Percentiles rank a stretch among this genome's conserved stretches.
These are phyloP conservation scores for Pyrus betulifolia DNA, from an alignment of 306 rosid genomes.

Conservation along the genomic window DNA sequence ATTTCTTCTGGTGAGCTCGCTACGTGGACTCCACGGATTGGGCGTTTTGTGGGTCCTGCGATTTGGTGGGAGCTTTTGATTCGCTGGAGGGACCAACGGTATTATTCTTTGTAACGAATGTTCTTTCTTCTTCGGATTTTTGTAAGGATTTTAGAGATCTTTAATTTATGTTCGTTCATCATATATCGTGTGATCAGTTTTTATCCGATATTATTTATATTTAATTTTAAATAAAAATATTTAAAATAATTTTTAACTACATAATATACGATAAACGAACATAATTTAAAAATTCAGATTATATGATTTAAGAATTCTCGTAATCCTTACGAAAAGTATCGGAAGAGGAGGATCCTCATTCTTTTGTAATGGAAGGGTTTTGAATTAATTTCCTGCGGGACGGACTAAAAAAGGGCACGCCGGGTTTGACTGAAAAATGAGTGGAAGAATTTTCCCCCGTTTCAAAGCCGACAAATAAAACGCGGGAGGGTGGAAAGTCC, in stretches of 20 bases:
- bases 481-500: background rate
- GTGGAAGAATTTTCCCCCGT: background rate
- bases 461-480: background rate
- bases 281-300: too few species aligned
- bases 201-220: too few species aligned
- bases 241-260: too few species aligned
- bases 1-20: background rate
- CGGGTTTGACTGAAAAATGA: background rate
- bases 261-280: accelerated
- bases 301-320: too few species aligned
- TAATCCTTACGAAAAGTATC: too few species aligned
- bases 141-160: too few species aligned
- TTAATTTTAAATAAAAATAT: too few species aligned
- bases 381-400: background rate
- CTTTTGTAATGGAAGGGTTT: background rate
- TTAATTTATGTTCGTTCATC: accelerated
- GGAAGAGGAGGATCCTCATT: too few species aligned
- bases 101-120: too few species aligned
- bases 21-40: background rate
- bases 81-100: background rate
- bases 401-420: background rate
- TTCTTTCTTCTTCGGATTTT: too few species aligned
- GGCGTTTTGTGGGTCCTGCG: accelerated
- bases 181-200: accelerated
- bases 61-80: background rate